Evolutionary conservation across 352 stramenopile species (phyloP), one percentile per base, ranked within the genome.

Genomic region (Phytophthora cactorum): DNA sequence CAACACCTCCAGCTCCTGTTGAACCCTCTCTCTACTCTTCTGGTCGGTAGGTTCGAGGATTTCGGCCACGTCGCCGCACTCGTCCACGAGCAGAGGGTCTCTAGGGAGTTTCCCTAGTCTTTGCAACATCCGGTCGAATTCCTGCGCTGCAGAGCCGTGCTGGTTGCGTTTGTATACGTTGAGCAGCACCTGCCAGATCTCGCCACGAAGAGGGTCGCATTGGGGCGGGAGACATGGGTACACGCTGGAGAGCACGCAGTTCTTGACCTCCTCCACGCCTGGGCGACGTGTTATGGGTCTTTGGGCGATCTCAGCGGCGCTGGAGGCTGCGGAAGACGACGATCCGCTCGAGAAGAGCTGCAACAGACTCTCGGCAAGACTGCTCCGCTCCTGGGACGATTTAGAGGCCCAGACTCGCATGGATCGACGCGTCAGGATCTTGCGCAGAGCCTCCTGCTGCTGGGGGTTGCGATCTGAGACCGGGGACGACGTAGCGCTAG

Each of bases 151-250:
- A 1, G 81, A 75, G 55, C 82, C 81, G 59, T 92, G 86, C 53
- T 91, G 84, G 63, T 90, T 89, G 39, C 84, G 81, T 68, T 87
- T 90, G 74, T 90, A 91, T 10, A 94, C 86, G 60, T 92, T 88
- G 15, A 94, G 71, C 15, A 94, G 73, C 44, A 94, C 82, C 61
- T 94, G 86, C 86, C 86, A 94, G 63, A 94, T 89, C 65, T 92
- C 83, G 12, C 78, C 81, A 15, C 86, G 79, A 17, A 93, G 62
- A 15, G 71, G 50, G 28, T 73, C 77, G 50, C 78, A 88, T 36
- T 81, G 63, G 14, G 81, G 77, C 29, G 85, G 85, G 8, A 93
- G 51, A 68, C 70, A 77, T 36, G 80, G 74, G 27, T 77, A 88
- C 34, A 79, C 56, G 15, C 69, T 82, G 45, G 70, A 59, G 5